Conservation (phyloP, 1,284 basidiomycete species). For the Boletellus sp. region DNA sequence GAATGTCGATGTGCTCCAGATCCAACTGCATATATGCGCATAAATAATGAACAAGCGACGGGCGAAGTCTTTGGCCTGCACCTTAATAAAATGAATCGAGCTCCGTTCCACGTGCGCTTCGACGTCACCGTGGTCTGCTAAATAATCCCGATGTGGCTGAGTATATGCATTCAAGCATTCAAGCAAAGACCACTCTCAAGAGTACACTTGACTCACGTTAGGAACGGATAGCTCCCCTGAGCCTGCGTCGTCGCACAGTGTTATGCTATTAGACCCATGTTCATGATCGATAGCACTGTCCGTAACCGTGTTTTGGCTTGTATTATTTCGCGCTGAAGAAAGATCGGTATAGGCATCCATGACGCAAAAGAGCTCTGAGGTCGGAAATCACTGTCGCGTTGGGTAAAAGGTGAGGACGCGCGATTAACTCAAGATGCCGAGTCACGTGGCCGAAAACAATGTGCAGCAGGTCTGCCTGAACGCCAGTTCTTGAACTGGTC, state of each 20-base stretch:
- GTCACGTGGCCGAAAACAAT: slow-evolving; percentile 18
- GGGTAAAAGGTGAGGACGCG: neutral
- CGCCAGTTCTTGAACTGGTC: neutral
- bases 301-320: neutral
- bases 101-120: neutral
- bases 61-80: slow-evolving; percentile 1
- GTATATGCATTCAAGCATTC: slow-evolving; percentile 11
- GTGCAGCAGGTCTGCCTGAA: neutral
- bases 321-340: neutral
- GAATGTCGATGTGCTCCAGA: slow-evolving; percentile 2
- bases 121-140: neutral
- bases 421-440: neutral
- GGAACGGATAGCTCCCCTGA: neutral
- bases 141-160: slow-evolving; percentile 4
- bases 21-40: slow-evolving; percentile 23
- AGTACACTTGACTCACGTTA: slow-evolving; percentile 6
- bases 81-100: slow-evolving; percentile 2
- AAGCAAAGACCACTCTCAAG: neutral
- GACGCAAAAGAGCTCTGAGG: neutral
- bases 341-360: slow-evolving; percentile 12
- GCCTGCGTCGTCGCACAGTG: neutral
- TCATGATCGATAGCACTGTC: neutral
- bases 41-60: slow-evolving; percentile 1
- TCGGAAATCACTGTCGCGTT: neutral
- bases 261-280: neutral